Conservation (phyloP, 257 asterid genomes). For the Haberlea rhodopensis region DNA sequence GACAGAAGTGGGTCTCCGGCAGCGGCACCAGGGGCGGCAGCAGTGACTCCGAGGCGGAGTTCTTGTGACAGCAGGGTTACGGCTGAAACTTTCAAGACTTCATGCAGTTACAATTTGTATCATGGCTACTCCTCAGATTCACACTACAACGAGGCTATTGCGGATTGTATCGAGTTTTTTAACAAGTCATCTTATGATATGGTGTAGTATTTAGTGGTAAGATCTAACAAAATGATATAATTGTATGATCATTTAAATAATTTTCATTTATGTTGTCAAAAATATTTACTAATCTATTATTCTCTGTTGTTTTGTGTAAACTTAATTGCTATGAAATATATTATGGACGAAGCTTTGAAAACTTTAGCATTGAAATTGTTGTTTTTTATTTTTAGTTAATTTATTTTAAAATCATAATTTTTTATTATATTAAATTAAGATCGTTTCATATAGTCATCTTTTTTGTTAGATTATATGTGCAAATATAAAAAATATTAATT, state of each 20-base stretch:
- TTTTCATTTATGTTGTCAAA: slow-evolving; percentile 1
- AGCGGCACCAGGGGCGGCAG: not conserved
- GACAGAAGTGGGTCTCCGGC: slow-evolving; percentile 1
- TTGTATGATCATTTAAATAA: not conserved
- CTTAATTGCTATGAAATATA: too few relatives aligned
- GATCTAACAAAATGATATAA: slow-evolving; percentile 25
- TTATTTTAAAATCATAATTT: too few relatives aligned
- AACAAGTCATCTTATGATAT: slow-evolving; percentile 33
- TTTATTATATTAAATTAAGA: too few relatives aligned
- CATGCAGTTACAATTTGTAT: slow-evolving; percentile 23
- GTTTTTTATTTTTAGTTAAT: too few relatives aligned
- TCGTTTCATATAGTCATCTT: too few relatives aligned
- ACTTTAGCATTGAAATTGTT: too few relatives aligned
- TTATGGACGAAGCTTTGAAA: too few relatives aligned
- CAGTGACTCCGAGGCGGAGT: slow-evolving; percentile 2
- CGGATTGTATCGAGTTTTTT: slow-evolving; percentile 33
- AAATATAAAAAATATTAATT: too few relatives aligned
- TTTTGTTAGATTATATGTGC: too few relatives aligned
- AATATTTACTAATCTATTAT: too few relatives aligned
- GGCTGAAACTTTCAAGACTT: too few relatives aligned
- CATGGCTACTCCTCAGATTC: slow-evolving; percentile 21
- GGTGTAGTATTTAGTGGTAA: slow-evolving; percentile 22
- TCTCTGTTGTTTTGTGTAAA: too few relatives aligned
- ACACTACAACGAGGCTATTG: slow-evolving; percentile 32
- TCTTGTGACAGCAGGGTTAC: slow-evolving; percentile 17